These are phyloP conservation scores for Thermothielavioides terrestris DNA, from an alignment of 495 filamentous ascomycete species.

Conservation along the genomic window DNA sequence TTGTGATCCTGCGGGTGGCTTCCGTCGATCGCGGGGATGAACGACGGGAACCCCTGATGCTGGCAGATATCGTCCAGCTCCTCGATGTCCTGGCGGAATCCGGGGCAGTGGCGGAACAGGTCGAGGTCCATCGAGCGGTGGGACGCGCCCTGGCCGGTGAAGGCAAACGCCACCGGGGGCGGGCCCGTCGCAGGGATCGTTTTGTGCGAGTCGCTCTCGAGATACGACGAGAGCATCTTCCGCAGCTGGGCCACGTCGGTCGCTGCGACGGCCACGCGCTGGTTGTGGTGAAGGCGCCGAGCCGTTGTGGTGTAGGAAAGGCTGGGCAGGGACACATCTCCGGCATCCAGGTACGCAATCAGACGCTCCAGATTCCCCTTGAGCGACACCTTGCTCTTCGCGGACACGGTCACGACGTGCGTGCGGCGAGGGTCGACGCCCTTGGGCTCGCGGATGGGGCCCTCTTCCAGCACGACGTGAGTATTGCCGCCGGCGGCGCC, in stretches of 20 bases:
- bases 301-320: constrained; percentile 79
- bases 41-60: constrained; percentile 63
- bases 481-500: constrained; percentile 61
- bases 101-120: constrained; percentile 52
- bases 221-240: constrained; percentile 29
- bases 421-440: constrained; percentile 38
- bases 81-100: constrained; percentile 61
- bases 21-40: constrained; percentile 60
- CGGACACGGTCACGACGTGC: constrained; percentile 50
- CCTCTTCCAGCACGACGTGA: constrained; percentile 54
- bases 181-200: constrained; percentile 27
- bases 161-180: constrained; percentile 54
- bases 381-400: constrained; percentile 49
- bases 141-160: constrained; percentile 63
- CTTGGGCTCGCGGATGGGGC: constrained; percentile 23
- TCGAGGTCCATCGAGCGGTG: constrained; percentile 59
- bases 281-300: constrained; percentile 66
- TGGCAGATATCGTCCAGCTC: constrained; percentile 60
- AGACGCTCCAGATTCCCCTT: constrained; percentile 43
- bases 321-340: constrained; percentile 40
- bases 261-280: constrained; percentile 54
- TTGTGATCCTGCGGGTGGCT: constrained; percentile 47
- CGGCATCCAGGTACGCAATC: constrained; percentile 47
- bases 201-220: constrained; percentile 37
- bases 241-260: constrained; percentile 38